Evolutionary conservation across 805 yeast species (phyloP), one percentile per base, ranked within the genome.

Genomic region (Candida michaelii): DNA sequence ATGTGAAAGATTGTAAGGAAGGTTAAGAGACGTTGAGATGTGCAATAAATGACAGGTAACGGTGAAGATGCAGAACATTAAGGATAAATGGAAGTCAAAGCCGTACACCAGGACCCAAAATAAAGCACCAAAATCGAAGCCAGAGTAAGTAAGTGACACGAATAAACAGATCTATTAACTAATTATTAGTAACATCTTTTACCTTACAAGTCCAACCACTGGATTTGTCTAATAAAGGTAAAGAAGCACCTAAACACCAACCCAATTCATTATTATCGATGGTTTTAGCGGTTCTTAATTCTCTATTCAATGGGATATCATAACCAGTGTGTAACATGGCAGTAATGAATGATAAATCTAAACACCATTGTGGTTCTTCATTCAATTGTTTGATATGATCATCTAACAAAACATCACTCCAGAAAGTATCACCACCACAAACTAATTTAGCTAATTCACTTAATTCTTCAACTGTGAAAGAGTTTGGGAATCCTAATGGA

Each of bases 221-320:
- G 34, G 62, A 66, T 47, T 74, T 71, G 48, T 86, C 93, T 52
- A 93, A 73, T 53, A 93, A 70, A 7, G 98, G 98, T 54, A 93
- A 76, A 1, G 97, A 88, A 1, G 98, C 99, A 54, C 99, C 99
- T 43, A 93, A 73, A 72, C 98, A 93, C 99, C 99, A 93, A 25
- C 99, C 99, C 40, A 93, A 75, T 69, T 93, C 99, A 56, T 88
- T 89, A 58, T 82, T 80, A 40, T 82, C 85, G 54, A 93, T 88
- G 60, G 80, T 89, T 71, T 89, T 82, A 7, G 97, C 98, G 5
- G 97, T 93, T 63, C 80, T 86, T 53, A 93, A 80, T 65, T 91
- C 97, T 62, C 98, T 82, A 51, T 76, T 73, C 45, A 87, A 76
- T 47, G 97, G 97, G 50, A 93, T 89, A 54, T 91, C 97, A 65